Percentiles rank a stretch among this genome's conserved stretches.
Conservation (phyloP, 305 asterid genomes). For the Vinca major region DNA sequence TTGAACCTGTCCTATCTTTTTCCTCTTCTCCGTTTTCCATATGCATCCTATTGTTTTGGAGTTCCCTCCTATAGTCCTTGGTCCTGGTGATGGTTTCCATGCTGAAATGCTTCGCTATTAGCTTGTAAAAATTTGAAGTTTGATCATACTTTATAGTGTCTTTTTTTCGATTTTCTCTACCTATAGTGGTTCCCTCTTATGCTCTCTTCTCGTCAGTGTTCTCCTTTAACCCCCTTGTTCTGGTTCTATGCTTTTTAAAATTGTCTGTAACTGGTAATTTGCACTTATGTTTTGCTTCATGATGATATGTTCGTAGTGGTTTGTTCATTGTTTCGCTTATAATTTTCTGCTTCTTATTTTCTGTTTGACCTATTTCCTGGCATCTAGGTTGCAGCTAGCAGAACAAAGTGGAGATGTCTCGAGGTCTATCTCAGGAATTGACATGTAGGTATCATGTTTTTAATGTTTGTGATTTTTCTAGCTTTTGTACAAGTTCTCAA, state of each 20-base stretch:
- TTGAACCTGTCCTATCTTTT: background rate
- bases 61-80: background rate
- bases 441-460: background rate
- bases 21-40: background rate
- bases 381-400: slow-evolving; percentile 68
- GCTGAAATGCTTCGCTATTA: background rate
- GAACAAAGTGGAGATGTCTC: slow-evolving; percentile 94
- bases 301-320: background rate
- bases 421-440: slow-evolving; percentile 38
- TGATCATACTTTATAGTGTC: background rate
- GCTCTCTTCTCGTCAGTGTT: background rate
- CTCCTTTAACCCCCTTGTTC: background rate
- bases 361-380: background rate
- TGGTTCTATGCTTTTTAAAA: background rate
- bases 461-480: background rate
- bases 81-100: background rate
- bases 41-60: background rate
- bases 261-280: background rate
- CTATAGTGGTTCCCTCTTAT: background rate
- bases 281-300: background rate
- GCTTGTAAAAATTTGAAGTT: background rate
- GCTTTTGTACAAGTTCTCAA: background rate
- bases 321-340: background rate
- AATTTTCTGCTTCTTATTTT: slow-evolving; percentile 1
- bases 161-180: background rate